Evolutionary conservation across 192 early-diverging fungal genomes (phyloP).

Genomic region (Backusella australiensis): DNA sequence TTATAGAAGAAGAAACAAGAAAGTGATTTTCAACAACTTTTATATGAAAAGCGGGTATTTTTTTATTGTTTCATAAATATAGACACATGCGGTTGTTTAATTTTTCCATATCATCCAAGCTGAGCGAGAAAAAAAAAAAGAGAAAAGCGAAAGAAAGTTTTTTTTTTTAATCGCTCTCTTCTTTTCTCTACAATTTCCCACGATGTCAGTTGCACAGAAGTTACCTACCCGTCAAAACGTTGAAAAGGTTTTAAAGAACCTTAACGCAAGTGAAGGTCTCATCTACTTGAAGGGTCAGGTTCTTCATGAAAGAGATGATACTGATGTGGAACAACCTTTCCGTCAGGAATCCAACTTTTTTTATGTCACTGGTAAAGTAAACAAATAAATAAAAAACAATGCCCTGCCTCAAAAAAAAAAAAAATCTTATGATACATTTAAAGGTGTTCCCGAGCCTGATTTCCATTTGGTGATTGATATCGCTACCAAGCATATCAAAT

Average conservation of each 20-base stretch:
- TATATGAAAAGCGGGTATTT: not conserved
- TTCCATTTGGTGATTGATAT: conserved; percentile 73
- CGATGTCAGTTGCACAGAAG: conserved; percentile 23
- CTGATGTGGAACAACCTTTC: conserved; percentile 80
- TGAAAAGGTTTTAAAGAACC: conserved; percentile 54
- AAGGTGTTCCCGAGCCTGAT: conserved; percentile 70
- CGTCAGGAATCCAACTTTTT: conserved; percentile 87
- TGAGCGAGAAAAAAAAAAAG: not conserved
- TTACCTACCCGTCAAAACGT: conserved; percentile 66
- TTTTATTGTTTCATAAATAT: not conserved
- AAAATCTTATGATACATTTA: not conserved
- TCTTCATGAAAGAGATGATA: conserved; percentile 58
- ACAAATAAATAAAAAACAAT: not conserved
- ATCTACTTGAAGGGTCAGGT: conserved; percentile 60
- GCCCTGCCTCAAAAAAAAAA: not conserved
- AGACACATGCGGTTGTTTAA: not conserved
- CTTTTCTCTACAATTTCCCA: not conserved
- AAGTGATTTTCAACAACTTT: not conserved
- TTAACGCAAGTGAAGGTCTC: conserved; percentile 54
- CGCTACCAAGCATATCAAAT: conserved; percentile 46
- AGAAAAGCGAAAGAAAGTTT: not conserved
- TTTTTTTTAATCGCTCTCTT: not conserved
- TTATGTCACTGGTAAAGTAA: conserved; percentile 64
- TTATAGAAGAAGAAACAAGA: not conserved
- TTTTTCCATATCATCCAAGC: not conserved